A percentile compares a stretch with the other conserved stretches of the same genome.
Evolutionary conservation across 768 basidiomycete species (phyloP).

Genomic region (Tulasnella sp.): DNA sequence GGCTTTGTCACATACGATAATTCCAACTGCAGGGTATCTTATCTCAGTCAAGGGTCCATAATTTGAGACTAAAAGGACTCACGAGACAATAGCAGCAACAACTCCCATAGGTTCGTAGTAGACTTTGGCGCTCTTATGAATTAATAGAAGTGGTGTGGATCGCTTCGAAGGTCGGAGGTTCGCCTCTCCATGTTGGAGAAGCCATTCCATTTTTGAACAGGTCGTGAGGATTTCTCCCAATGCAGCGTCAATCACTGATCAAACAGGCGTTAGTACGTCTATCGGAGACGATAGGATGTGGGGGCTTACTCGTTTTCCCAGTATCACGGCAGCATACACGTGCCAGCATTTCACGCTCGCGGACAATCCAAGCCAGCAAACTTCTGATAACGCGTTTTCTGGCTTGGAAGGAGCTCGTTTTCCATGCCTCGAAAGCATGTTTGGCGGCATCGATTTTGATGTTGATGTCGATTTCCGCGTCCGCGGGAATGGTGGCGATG

Average conservation of each 20-base stretch:
- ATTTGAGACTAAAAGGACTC: not conserved
- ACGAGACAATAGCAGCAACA: conserved; percentile 81
- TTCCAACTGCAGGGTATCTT: conserved; percentile 48
- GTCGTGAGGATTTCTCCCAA: conserved; percentile 94
- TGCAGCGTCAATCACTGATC: conserved; percentile 80
- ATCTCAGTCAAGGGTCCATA: not conserved
- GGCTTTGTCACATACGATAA: conserved; percentile 56
- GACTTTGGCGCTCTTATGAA: conserved; percentile 70
- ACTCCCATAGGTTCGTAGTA: conserved; percentile 89
- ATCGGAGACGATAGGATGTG: not conserved
- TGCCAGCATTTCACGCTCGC: conserved; percentile 81
- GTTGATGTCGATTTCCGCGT: conserved; percentile 61
- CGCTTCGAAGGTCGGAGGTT: conserved; percentile 67
- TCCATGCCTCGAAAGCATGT: conserved; percentile 66
- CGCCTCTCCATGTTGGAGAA: conserved; percentile 76
- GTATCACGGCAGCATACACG: conserved; percentile 87
- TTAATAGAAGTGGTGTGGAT: conserved; percentile 55
- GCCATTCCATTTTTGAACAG: conserved; percentile 88
- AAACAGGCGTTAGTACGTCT: conserved; percentile 8
- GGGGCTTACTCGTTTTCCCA: conserved; percentile 78
- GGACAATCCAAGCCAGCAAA: conserved; percentile 84
- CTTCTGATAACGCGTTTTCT: conserved; percentile 78
- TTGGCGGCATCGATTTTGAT: conserved; percentile 61
- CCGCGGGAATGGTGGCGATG: conserved; percentile 67
- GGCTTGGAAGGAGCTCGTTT: conserved; percentile 63